Percentiles rank a stretch among this genome's conserved stretches.
Evolutionary conservation across 2,329 filamentous ascomycete species (phyloP).

Genomic region (Colletotrichum liaoningense): DNA sequence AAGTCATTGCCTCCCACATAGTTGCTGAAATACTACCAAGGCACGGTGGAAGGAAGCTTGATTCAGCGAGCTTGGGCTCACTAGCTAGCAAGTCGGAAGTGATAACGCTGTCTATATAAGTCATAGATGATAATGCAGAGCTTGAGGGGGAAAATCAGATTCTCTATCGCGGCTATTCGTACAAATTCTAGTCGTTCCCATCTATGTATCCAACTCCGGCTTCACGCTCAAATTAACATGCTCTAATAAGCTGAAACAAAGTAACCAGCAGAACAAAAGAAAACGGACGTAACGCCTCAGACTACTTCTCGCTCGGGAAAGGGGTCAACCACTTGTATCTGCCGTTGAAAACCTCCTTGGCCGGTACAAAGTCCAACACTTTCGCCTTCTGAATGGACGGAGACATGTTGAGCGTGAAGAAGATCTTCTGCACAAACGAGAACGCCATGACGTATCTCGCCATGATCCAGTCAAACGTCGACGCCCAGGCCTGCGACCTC

Average conservation of each 20-base stretch:
- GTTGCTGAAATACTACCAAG: neutral
- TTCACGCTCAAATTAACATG: neutral
- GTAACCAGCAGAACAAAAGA: neutral
- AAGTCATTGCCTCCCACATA: neutral
- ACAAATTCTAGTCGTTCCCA: neutral
- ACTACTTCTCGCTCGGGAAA: slow-evolving; percentile 3
- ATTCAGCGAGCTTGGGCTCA: neutral
- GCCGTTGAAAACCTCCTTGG: slow-evolving; percentile 35
- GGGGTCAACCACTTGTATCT: slow-evolving; percentile 22
- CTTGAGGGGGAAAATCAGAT: neutral
- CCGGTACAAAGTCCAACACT: slow-evolving; percentile 38
- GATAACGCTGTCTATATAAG: neutral
- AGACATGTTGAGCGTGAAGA: slow-evolving; percentile 23
- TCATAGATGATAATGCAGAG: neutral
- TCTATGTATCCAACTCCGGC: neutral
- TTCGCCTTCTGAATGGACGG: slow-evolving; percentile 26
- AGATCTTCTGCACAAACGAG: slow-evolving; percentile 18
- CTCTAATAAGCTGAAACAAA: neutral
- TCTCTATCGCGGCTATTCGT: neutral
- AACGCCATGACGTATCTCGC: slow-evolving; percentile 38
- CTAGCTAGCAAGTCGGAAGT: neutral
- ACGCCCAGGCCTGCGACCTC: slow-evolving; percentile 42
- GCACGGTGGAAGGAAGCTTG: neutral
- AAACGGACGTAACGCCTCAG: neutral
- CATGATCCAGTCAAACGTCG: slow-evolving; percentile 39